Conservation (phyloP, 208 protist species). For the Sergeia podlipaevii region DNA sequence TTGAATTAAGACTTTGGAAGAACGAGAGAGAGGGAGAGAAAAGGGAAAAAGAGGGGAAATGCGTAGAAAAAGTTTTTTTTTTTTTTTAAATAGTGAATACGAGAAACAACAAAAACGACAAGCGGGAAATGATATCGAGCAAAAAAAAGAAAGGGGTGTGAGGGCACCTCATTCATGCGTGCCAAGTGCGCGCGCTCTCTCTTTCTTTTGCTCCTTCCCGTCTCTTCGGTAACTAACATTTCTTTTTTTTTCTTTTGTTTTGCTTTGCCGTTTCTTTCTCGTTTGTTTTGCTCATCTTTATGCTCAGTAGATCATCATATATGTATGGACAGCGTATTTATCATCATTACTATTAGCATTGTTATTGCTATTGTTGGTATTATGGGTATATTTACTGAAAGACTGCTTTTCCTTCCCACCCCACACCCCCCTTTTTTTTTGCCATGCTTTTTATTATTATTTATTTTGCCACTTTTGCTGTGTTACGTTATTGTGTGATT, state of each 20-base stretch:
- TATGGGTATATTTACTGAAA: background rate
- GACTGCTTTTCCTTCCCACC: background rate
- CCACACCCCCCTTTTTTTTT: conserved; percentile 5
- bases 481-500: background rate
- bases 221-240: conserved; percentile 7
- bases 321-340: conserved; percentile 1
- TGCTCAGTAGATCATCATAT: conserved; percentile 1
- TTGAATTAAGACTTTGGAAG: too few relatives aligned
- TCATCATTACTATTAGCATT: background rate
- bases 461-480: conserved; percentile 5
- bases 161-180: too few relatives aligned
- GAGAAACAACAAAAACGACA: too few relatives aligned
- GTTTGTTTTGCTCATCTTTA: conserved; percentile 3
- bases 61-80: conserved; percentile 7
- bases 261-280: conserved; percentile 5
- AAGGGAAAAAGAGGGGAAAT: too few relatives aligned
- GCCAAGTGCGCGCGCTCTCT: conserved; percentile 9
- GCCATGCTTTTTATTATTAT: conserved; percentile 6
- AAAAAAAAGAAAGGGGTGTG: too few relatives aligned
- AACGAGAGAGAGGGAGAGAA: too few relatives aligned
- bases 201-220: conserved; percentile 11
- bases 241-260: conserved; percentile 11
- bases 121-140: too few relatives aligned
- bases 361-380: background rate
- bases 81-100: too few relatives aligned